These are phyloP conservation scores for Leccinum aurantiacum DNA, from an alignment of 768 basidiomycete genomes.

Conservation along the genomic window DNA sequence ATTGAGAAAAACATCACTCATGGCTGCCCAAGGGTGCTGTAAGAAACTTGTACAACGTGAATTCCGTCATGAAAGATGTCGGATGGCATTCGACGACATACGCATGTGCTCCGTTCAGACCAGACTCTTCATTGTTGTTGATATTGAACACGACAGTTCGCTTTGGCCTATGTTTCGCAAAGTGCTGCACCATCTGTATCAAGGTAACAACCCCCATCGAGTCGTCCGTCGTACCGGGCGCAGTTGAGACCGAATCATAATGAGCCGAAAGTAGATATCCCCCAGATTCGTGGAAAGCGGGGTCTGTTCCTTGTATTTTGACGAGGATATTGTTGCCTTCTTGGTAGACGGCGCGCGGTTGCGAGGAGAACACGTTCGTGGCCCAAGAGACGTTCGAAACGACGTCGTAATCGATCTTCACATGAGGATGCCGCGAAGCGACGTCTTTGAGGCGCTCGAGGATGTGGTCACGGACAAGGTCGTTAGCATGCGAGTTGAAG, in stretches of 20 bases:
- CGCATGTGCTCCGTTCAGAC: conserved; percentile 69
- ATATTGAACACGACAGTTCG: conserved; percentile 78
- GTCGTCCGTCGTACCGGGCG: conserved; percentile 74
- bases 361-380: conserved; percentile 10
- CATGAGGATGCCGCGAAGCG: conserved; percentile 42
- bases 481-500: conserved; percentile 77
- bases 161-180: conserved; percentile 47
- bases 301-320: conserved; percentile 55
- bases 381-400: conserved; percentile 52
- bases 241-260: conserved; percentile 78
- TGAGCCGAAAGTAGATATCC: conserved; percentile 78
- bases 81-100: conserved; percentile 28
- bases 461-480: conserved; percentile 60
- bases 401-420: conserved; percentile 53
- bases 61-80: too few species aligned
- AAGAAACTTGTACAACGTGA: too few species aligned
- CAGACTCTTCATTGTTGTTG: conserved; percentile 85
- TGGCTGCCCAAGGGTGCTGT: too few species aligned
- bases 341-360: conserved; percentile 46
- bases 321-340: conserved; percentile 70
- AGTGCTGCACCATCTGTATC: conserved; percentile 61
- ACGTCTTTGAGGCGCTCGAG: conserved; percentile 52
- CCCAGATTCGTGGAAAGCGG: conserved; percentile 30
- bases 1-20: too few species aligned
- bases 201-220: conserved; percentile 71